Evolutionary conservation across 768 basidiomycete species (phyloP).

Genomic region (Hemileccinum rubropunctum): DNA sequence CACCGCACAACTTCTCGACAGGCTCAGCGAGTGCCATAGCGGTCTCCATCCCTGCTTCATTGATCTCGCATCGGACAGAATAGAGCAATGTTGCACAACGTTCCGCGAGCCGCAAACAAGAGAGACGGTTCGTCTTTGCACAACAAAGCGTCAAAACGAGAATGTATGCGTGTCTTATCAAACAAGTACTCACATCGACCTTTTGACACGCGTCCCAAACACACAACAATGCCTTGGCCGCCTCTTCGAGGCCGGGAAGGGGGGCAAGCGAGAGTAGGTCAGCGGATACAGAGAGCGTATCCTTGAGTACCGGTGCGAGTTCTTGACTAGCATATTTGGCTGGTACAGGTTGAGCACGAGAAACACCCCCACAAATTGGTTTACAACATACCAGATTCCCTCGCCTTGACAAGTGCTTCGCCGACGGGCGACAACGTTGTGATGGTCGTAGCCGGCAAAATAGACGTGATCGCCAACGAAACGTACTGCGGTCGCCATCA

Average conservation of each 20-base stretch:
- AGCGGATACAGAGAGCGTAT: constrained; percentile 34
- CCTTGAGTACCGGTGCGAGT: constrained; percentile 34
- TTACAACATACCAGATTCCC: constrained; percentile 15
- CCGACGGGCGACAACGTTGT: constrained; percentile 24
- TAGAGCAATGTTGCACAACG: constrained; percentile 68
- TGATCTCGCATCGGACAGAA: constrained; percentile 60
- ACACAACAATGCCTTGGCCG: constrained; percentile 48
- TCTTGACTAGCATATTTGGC: constrained; percentile 35
- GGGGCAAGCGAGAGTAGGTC: constrained; percentile 49
- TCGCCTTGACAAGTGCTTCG: constrained; percentile 18
- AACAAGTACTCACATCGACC: constrained; percentile 51
- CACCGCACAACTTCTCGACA: constrained; percentile 31
- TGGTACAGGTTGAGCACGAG: constrained; percentile 9
- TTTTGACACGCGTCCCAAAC: constrained; percentile 66
- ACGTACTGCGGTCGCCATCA: constrained; percentile 14
- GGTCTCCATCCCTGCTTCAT: constrained; percentile 53
- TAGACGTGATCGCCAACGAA: constrained; percentile 28
- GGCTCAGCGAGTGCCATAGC: constrained; percentile 49
- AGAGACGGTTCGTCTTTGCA: constrained; percentile 60
- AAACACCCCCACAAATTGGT: neutral
- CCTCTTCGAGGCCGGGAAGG: constrained; percentile 51
- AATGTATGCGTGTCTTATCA: neutral
- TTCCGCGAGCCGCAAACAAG: constrained; percentile 68
- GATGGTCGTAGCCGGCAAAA: constrained; percentile 19
- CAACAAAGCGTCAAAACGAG: neutral